Evolutionary conservation across 1,139 yeast genomes (phyloP).

Genomic region (Yamadazyma songkhlaensis): DNA sequence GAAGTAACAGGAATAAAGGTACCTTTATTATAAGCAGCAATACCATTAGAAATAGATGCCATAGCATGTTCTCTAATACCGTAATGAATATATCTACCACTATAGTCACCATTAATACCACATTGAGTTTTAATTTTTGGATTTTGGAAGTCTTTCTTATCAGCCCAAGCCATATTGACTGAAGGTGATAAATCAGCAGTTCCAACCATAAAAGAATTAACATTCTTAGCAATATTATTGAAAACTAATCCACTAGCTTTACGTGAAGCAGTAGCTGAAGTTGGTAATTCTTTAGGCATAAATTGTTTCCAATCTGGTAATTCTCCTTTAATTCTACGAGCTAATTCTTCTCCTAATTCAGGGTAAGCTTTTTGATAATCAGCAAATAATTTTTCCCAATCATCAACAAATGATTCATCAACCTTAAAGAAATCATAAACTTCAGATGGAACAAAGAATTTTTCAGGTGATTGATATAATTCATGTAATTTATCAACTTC

Average conservation of each 20-base stretch:
- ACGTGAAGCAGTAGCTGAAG: constrained; percentile 20
- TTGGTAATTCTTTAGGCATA: constrained; percentile 18
- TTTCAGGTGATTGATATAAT: constrained; percentile 17
- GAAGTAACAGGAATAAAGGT: constrained; percentile 34
- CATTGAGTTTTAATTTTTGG: constrained; percentile 20
- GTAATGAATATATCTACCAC: constrained; percentile 28
- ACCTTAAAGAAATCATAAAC: constrained; percentile 21
- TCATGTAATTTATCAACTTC: constrained; percentile 20
- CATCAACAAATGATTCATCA: constrained; percentile 14
- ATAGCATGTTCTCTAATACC: constrained; percentile 37
- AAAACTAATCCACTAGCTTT: constrained; percentile 21
- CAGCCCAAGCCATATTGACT: constrained; percentile 23
- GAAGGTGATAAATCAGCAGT: constrained; percentile 27
- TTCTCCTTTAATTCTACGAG: constrained; percentile 18
- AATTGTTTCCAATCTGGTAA: constrained; percentile 20
- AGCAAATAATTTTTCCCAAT: constrained; percentile 17
- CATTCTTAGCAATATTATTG: constrained; percentile 17
- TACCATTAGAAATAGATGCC: constrained; percentile 35
- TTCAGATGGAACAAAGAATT: constrained; percentile 17
- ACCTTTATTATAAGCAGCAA: constrained; percentile 31
- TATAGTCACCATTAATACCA: constrained; percentile 24
- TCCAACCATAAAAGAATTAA: constrained; percentile 22
- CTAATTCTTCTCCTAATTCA: constrained; percentile 19
- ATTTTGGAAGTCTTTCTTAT: constrained; percentile 23
- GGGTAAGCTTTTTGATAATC: constrained; percentile 17